A percentile compares a stretch with the other conserved stretches of the same genome.
Evolutionary conservation across 805 yeast species (phyloP).

Genomic region (Candida loeiensis): DNA sequence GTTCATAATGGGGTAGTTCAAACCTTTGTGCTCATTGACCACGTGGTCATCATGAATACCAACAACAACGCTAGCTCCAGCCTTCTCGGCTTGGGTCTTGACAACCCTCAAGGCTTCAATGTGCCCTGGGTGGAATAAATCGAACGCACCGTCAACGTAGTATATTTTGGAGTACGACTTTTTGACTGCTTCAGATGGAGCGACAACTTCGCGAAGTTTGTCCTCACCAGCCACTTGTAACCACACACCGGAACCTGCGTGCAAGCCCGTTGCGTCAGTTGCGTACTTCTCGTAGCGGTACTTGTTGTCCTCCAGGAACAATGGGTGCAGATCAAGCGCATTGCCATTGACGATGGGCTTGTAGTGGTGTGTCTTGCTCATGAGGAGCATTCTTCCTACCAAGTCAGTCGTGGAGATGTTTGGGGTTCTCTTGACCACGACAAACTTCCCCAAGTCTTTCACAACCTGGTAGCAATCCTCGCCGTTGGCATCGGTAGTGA

Average conservation of each 20-base stretch:
- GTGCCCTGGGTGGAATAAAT: slow-evolving; percentile 91
- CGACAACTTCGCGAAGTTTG: slow-evolving; percentile 29
- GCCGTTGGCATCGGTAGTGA: slow-evolving; percentile 94
- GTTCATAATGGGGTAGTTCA: slow-evolving; percentile 81
- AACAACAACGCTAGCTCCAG: slow-evolving; percentile 51
- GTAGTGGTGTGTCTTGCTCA: slow-evolving; percentile 57
- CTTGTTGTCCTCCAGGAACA: slow-evolving; percentile 33
- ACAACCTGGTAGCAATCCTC: slow-evolving; percentile 85
- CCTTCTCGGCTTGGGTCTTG: slow-evolving; percentile 32
- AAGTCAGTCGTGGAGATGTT: slow-evolving; percentile 94
- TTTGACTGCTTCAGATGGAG: slow-evolving; percentile 24
- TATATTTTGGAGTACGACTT: slow-evolving; percentile 26
- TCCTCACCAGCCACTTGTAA: slow-evolving; percentile 30
- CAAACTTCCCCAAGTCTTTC: slow-evolving; percentile 80
- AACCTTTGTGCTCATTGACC: slow-evolving; percentile 55
- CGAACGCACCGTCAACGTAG: slow-evolving; percentile 84
- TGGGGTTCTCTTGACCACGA: slow-evolving; percentile 90
- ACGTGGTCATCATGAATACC: slow-evolving; percentile 64
- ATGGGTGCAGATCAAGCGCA: slow-evolving; percentile 18
- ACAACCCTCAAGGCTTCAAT: slow-evolving; percentile 64
- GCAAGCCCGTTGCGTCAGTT: slow-evolving; percentile 56
- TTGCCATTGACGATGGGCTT: slow-evolving; percentile 25
- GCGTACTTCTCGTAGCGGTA: slow-evolving; percentile 54
- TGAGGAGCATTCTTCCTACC: slow-evolving; percentile 79
- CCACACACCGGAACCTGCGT: slow-evolving; percentile 57